These are phyloP conservation scores for Lactarius hatsudake DNA, from an alignment of 768 basidiomycete species.

Conservation along the genomic window DNA sequence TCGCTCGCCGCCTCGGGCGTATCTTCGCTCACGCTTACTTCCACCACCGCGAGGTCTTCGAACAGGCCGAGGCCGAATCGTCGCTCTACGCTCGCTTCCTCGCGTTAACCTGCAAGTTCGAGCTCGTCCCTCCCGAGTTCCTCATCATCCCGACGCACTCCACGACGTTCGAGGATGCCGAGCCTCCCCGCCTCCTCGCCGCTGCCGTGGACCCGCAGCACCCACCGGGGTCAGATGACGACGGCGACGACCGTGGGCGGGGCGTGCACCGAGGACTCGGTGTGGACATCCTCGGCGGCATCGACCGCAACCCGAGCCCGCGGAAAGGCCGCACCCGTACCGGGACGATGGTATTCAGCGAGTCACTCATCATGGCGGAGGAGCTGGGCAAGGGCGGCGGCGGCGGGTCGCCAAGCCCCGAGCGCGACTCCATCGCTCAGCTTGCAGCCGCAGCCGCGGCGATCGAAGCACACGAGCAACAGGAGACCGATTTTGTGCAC, in stretches of 20 bases:
- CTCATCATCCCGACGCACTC: constrained; percentile 67
- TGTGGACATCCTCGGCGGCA: constrained; percentile 11
- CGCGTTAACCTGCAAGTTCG: constrained; percentile 74
- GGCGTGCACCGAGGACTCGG: constrained; percentile 23
- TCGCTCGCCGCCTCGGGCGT: constrained; percentile 86
- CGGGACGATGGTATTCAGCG: constrained; percentile 72
- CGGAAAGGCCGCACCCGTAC: constrained; percentile 53
- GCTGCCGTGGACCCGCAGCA: constrained; percentile 24
- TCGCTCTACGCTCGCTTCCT: constrained; percentile 89
- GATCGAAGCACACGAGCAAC: constrained; percentile 6
- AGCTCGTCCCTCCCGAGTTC: constrained; percentile 79
- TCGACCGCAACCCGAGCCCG: constrained; percentile 28
- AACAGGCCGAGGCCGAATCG: constrained; percentile 87
- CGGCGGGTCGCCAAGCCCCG: constrained; percentile 24
- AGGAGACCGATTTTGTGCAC: constrained; percentile 19
- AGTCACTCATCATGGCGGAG: constrained; percentile 39
- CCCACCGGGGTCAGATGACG: constrained; percentile 15
- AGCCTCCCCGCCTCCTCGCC: constrained; percentile 24
- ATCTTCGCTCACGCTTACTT: constrained; percentile 97
- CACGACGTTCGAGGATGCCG: constrained; percentile 33
- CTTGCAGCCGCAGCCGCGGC: neutral
- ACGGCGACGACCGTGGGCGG: constrained; percentile 25
- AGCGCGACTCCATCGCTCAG: constrained; percentile 4
- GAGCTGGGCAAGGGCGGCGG: constrained; percentile 36
- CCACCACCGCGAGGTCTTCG: constrained; percentile 89